Base-by-base conservation (phyloP, 345 rosid species). In the Populus davidiana region DNA sequence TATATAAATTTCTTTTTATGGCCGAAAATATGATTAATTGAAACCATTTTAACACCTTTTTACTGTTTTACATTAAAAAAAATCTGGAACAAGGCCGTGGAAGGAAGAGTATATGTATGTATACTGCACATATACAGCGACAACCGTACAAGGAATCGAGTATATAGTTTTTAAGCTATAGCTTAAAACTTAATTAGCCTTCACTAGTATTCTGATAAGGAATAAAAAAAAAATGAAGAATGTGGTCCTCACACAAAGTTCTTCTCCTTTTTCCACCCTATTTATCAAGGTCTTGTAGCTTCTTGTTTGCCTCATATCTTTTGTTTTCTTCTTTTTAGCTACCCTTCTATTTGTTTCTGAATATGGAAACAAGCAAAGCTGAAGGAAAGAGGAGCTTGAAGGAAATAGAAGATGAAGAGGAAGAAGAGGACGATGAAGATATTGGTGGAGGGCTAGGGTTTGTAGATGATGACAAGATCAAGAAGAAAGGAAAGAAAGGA, bases 371-470 rank as follows among this genome's bases (percentile, higher is more conserved):
- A 59, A 86, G 81, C 86, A 87, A 73, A 82, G 88, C 82, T 4
- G 94, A 90, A 52, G 98, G 89, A n/a, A 86, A 88, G 83, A 86
- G 90, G 84, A 84, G 86, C 78, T 80, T 88, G 79, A 82, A 81
- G 81, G 89, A 85, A 75, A 80, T 87, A 79, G 78, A 63, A 70
- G 88, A 85, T 16, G 91, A 90, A n/a, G 94, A 88, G 25, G 92
- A 86, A 36, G 96, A 88, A 1, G 90, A 86, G 2, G 89, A 88
- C 0, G 87, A 83, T 1, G 89, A 86, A 5, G 83, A 82, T 23
- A 75, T 65, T 1, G 43, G 16, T 59, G 29, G 49, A 67, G 82
- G 71, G 31, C 49, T 84, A 65, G 93, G 82, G 83, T 71, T 81
- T 71, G 78, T 59, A n/a, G 88, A 86, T 7, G 94, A 86, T 43